A percentile compares a stretch with the other conserved stretches of the same genome.
Evolutionary conservation across 768 basidiomycete species (phyloP).

Genomic region (Phaffia australis): DNA sequence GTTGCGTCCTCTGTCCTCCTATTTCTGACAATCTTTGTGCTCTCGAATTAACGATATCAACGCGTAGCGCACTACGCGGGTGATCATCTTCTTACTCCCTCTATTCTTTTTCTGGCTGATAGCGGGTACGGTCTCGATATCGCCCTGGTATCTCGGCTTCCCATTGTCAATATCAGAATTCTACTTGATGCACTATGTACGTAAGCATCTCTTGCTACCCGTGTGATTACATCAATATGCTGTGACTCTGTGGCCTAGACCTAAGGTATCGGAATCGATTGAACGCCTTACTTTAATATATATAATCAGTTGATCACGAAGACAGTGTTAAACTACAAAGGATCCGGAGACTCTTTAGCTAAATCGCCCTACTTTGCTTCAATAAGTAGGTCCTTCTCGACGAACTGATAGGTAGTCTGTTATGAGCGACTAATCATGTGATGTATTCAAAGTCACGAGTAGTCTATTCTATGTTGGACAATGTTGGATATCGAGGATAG

Average conservation of each 20-base stretch:
- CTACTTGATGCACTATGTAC: constrained; percentile 85
- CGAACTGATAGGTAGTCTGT: too few relatives aligned
- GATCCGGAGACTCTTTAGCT: constrained; percentile 70
- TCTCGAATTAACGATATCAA: background rate
- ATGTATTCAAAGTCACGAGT: too few relatives aligned
- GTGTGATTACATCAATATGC: background rate
- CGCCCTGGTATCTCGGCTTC: constrained; percentile 83
- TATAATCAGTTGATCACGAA: constrained; percentile 60
- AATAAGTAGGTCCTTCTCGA: constrained; percentile 40
- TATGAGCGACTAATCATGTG: too few relatives aligned
- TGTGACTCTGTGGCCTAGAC: too few relatives aligned
- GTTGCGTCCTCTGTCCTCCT: too few relatives aligned
- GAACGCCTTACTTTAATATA: constrained; percentile 1
- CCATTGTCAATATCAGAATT: constrained; percentile 74
- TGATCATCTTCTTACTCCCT: constrained; percentile 67
- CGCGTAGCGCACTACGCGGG: constrained; percentile 62
- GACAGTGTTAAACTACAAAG: constrained; percentile 68
- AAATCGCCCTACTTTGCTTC: constrained; percentile 87
- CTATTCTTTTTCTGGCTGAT: constrained; percentile 68
- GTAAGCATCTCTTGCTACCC: constrained; percentile 33
- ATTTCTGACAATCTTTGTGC: background rate
- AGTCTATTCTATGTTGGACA: constrained; percentile 16
- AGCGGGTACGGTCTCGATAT: constrained; percentile 66
- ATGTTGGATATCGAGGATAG: constrained; percentile 11
- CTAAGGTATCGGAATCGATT: background rate